Conservation (phyloP, 2,329 filamentous ascomycete genomes). For the Alternaria alternata region DNA sequence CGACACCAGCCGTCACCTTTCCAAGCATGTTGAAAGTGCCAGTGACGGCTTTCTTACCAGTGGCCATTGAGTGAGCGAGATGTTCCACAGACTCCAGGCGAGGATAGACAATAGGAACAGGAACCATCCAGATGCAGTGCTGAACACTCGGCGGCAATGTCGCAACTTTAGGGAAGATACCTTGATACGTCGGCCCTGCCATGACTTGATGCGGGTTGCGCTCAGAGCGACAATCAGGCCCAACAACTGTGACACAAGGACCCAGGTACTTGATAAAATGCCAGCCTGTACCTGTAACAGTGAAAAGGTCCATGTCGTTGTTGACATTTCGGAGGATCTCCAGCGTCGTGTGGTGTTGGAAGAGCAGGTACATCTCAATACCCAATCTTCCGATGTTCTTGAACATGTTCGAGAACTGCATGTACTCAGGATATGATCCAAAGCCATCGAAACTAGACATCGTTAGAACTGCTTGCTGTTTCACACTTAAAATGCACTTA, state of each 20-base stretch:
- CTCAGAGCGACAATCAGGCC: conserved; percentile 91
- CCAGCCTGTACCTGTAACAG: conserved; percentile 96
- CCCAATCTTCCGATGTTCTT: conserved; percentile 97
- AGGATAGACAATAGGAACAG: conserved; percentile 90
- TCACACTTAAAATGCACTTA: conserved; percentile 61
- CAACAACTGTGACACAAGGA: conserved; percentile 87
- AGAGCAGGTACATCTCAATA: conserved; percentile 96
- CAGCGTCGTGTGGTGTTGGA: conserved; percentile 96
- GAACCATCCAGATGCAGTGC: conserved; percentile 95
- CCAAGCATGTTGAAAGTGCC: conserved; percentile 96
- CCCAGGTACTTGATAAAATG: conserved; percentile 98
- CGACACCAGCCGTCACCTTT: conserved; percentile 93
- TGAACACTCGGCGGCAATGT: conserved; percentile 91
- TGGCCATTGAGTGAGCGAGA: conserved; percentile 87
- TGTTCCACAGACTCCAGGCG: conserved; percentile 91
- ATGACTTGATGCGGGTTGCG: conserved; percentile 89
- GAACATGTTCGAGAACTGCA: conserved; percentile 97
- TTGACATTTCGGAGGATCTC: conserved; percentile 90
- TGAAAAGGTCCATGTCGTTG: conserved; percentile 91
- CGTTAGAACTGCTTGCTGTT: conserved; percentile 15
- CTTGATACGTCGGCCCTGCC: conserved; percentile 96
- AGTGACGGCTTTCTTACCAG: conserved; percentile 95
- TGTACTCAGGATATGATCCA: conserved; percentile 95
- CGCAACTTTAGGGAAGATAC: conserved; percentile 93
- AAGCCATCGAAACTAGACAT: conserved; percentile 86